Percentiles rank a stretch among this genome's conserved stretches.
Evolutionary conservation across 2,329 filamentous ascomycete genomes (phyloP).

Genomic region (Sclerotinia trifoliorum): DNA sequence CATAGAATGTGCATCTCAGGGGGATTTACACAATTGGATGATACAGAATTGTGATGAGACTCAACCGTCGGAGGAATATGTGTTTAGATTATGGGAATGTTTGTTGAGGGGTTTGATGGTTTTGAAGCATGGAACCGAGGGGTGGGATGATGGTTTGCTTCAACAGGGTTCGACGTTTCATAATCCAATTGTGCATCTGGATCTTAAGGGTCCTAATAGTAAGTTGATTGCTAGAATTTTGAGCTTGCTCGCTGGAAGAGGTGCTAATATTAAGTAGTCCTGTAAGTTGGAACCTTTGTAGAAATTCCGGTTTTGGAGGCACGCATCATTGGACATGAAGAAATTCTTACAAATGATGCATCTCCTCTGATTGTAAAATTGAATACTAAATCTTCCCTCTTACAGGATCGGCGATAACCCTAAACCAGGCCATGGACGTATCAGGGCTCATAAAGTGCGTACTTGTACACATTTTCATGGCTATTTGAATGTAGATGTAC

Average conservation of each 20-base stretch:
- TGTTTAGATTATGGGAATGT: slow-evolving; percentile 20
- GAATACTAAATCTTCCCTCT: not conserved
- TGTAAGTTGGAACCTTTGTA: slow-evolving; percentile 5
- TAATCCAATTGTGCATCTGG: not conserved
- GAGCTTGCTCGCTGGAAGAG: not conserved
- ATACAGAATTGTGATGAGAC: rapidly evolving
- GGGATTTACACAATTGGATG: not conserved
- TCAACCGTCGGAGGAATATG: not conserved
- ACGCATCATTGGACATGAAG: not conserved
- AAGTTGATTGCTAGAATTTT: not conserved
- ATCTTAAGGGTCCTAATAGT: slow-evolving; percentile 9
- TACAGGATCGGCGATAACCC: slow-evolving; percentile 1
- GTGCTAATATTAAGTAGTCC: not conserved
- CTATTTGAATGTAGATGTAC: not conserved
- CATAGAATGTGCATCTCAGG: slow-evolving; percentile 7
- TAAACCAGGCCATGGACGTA: slow-evolving; percentile 10
- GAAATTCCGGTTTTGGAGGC: not conserved
- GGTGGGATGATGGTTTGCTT: not conserved
- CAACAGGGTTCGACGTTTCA: not conserved
- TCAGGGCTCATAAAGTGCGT: slow-evolving; percentile 9
- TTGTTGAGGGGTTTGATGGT: slow-evolving; percentile 10
- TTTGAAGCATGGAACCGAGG: slow-evolving; percentile 11
- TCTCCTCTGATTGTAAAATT: not conserved
- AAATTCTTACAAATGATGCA: not conserved
- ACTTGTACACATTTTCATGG: not conserved